These are phyloP conservation scores for Coemansia sp. DNA, from an alignment of 192 early-diverging fungal species.

Conservation along the genomic window DNA sequence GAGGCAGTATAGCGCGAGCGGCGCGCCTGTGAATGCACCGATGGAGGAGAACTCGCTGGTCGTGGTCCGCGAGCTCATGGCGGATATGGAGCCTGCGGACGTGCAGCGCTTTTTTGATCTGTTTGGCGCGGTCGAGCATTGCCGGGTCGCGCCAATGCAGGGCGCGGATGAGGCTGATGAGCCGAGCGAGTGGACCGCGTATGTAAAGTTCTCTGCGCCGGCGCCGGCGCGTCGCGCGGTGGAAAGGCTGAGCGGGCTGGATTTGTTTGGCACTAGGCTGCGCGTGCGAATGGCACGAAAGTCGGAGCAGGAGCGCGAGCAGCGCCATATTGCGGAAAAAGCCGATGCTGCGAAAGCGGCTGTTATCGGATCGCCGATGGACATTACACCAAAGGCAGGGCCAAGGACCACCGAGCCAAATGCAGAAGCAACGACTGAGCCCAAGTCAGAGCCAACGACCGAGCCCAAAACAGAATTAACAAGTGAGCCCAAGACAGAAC, in stretches of 20 bases:
- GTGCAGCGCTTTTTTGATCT: slow-evolving; percentile 76
- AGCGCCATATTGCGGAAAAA: slow-evolving; percentile 7
- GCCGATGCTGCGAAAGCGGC: not conserved
- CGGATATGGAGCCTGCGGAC: slow-evolving; percentile 70
- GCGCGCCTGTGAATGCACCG: slow-evolving; percentile 14
- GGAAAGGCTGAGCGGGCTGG: slow-evolving; percentile 80
- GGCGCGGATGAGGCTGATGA: slow-evolving; percentile 52
- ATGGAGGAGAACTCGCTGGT: slow-evolving; percentile 47
- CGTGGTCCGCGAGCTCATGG: slow-evolving; percentile 63
- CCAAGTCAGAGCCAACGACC: not conserved
- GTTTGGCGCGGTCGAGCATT: slow-evolving; percentile 81
- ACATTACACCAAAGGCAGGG: not conserved
- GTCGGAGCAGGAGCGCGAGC: slow-evolving; percentile 30
- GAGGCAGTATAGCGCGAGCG: slow-evolving; percentile 25
- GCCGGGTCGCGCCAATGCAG: slow-evolving; percentile 74
- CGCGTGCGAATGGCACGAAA: slow-evolving; percentile 34
- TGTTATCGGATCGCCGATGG: slow-evolving; percentile 1
- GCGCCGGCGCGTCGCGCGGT: slow-evolving; percentile 76
- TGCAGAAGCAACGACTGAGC: not conserved
- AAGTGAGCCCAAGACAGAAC: not conserved
- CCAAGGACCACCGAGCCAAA: not conserved
- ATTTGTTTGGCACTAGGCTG: slow-evolving; percentile 61
- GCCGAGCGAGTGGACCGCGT: slow-evolving; percentile 58
- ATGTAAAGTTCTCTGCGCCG: slow-evolving; percentile 60
- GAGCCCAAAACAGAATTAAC: not conserved